Conservation (phyloP, 2,329 filamentous ascomycete species). For the Beauveria sp. region DNA sequence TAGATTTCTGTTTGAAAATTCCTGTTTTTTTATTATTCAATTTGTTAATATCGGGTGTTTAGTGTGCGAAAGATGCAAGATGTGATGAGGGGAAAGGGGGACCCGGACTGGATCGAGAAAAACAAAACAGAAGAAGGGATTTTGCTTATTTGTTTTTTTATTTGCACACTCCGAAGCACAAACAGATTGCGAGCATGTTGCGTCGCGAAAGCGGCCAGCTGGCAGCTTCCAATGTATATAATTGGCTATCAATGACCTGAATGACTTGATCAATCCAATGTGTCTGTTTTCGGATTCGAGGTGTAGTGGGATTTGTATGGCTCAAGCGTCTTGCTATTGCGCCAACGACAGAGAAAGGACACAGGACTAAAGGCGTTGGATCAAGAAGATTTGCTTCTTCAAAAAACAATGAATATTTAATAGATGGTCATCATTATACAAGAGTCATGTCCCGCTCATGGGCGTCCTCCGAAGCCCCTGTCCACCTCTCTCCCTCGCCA, state of each 20-base stretch:
- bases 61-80: not conserved
- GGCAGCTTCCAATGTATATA: not conserved
- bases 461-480: too few species aligned
- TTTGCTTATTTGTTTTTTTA: not conserved
- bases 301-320: too few species aligned
- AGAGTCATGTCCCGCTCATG: not conserved
- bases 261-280: not conserved
- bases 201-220: not conserved
- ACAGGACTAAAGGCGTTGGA: not conserved
- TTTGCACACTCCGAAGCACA: not conserved
- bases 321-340: not conserved
- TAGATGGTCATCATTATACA: conserved; percentile 2
- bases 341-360: not conserved
- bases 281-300: too few species aligned
- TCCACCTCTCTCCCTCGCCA: too few species aligned
- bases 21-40: not conserved
- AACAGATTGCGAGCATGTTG: not conserved
- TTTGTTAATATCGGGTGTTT: not conserved
- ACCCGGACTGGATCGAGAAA: not conserved
- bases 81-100: too few species aligned
- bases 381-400: not conserved
- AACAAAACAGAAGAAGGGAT: not conserved
- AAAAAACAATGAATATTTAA: not conserved
- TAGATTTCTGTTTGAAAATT: not conserved
- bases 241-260: not conserved